Evolutionary conservation across 208 protist species (phyloP).

Genomic region (Leishmania aethiopica): DNA sequence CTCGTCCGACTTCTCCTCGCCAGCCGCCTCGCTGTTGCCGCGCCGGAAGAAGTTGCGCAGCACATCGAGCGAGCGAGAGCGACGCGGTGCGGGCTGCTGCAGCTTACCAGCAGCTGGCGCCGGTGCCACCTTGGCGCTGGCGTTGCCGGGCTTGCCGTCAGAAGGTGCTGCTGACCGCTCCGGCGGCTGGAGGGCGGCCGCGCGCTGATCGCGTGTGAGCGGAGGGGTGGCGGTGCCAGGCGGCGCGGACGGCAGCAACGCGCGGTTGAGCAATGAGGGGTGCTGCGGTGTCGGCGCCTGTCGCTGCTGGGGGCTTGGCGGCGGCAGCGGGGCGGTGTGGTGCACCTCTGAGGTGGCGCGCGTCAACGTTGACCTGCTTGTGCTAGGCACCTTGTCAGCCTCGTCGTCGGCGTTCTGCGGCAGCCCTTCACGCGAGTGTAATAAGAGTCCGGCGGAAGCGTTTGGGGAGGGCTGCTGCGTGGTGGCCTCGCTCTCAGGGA

Average conservation of each 20-base stretch:
- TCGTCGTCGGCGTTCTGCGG: neutral
- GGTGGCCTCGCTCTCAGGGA: neutral
- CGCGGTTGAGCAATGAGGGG: neutral
- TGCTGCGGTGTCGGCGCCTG: neutral
- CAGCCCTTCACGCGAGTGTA: neutral
- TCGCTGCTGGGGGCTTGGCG: conserved; percentile 1
- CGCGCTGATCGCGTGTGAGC: conserved; percentile 8
- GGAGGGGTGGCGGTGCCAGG: neutral
- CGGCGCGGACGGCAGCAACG: neutral
- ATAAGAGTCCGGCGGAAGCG: neutral
- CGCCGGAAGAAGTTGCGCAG: conserved; percentile 58
- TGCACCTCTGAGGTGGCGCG: conserved; percentile 3
- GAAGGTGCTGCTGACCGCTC: conserved; percentile 3
- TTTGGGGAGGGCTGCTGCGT: neutral
- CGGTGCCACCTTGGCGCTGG: neutral
- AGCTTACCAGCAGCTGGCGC: neutral
- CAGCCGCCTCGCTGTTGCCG: conserved; percentile 24
- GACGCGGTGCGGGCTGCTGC: conserved; percentile 27
- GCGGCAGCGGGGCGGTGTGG: neutral
- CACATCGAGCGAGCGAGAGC: conserved; percentile 66
- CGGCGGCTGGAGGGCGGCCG: conserved; percentile 13
- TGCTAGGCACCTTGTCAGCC: too few species aligned
- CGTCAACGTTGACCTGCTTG: neutral
- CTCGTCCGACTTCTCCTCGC: conserved; percentile 56
- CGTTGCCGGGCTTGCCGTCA: neutral